Conservation (phyloP, 345 rosid species). For the Lagerstroemia speciosa region DNA sequence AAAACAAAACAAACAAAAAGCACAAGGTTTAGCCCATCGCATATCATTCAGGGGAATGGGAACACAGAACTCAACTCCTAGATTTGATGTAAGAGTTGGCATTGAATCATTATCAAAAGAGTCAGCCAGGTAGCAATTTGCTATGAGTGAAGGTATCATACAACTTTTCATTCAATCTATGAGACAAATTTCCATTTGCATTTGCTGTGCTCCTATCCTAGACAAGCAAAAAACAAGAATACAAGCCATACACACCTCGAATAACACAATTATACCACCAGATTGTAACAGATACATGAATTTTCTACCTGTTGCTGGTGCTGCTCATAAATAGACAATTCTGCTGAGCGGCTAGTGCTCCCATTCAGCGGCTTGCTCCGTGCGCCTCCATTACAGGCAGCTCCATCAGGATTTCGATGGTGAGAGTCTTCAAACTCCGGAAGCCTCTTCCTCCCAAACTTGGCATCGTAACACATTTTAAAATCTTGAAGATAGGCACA, state of each 20-base stretch:
- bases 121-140: neutral
- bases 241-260: conserved; percentile 17
- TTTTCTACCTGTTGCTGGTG: conserved; percentile 41
- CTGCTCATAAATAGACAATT: conserved; percentile 57
- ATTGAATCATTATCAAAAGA: neutral
- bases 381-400: conserved; percentile 20
- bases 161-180: conserved; percentile 47
- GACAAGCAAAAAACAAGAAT: neutral
- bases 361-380: conserved; percentile 23
- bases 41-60: neutral
- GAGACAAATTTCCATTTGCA: conserved; percentile 29
- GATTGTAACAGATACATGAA: neutral
- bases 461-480: conserved; percentile 58
- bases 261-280: neutral
- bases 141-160: conserved; percentile 24
- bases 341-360: conserved; percentile 34
- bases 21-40: neutral
- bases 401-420: conserved; percentile 19
- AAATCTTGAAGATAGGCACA: conserved; percentile 37
- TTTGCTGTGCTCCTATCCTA: conserved; percentile 25
- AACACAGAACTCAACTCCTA: no score
- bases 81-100: neutral
- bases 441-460: conserved; percentile 85
- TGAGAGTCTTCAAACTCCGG: conserved; percentile 29
- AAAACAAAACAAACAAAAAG: conserved; percentile 9